Percentiles rank a stretch among this genome's conserved stretches.
These are phyloP conservation scores for Plasmodium gaboni DNA, from an alignment of 169 alveolate species.

Conservation along the genomic window DNA sequence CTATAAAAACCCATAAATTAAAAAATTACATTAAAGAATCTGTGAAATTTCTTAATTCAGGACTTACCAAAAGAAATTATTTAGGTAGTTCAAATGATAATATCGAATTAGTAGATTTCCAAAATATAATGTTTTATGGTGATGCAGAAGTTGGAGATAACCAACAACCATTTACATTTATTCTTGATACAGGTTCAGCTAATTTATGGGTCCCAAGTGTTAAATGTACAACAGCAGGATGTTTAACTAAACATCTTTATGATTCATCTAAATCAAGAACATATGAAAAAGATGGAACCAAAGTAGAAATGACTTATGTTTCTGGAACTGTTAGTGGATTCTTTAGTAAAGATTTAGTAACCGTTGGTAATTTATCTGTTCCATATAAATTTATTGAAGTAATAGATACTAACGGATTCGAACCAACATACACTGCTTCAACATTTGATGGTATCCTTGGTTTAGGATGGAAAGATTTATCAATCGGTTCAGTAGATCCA, in stretches of 20 bases:
- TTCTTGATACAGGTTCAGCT: constrained; percentile 86
- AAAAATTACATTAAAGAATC: constrained; percentile 28
- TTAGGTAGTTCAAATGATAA: constrained; percentile 36
- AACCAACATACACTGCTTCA: constrained; percentile 32
- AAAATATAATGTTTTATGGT: constrained; percentile 35
- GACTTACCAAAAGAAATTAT: constrained; percentile 6
- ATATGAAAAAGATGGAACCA: constrained; percentile 79
- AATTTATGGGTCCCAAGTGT: constrained; percentile 86
- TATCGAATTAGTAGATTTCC: constrained; percentile 36
- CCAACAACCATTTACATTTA: constrained; percentile 22
- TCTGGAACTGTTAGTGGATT: constrained; percentile 84
- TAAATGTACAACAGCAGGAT: constrained; percentile 74
- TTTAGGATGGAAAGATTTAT: constrained; percentile 76
- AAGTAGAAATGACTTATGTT: constrained; percentile 81
- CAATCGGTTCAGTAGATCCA: constrained; percentile 65
- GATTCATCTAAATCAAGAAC: constrained; percentile 80
- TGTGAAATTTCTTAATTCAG: constrained; percentile 10
- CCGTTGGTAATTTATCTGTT: constrained; percentile 60
- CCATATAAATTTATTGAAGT: constrained; percentile 76
- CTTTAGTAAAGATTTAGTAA: constrained; percentile 80
- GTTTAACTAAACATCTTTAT: constrained; percentile 80
- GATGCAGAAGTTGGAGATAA: constrained; percentile 51
- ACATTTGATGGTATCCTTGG: constrained; percentile 76
- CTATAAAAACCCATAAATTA: constrained; percentile 6
- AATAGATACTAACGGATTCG: constrained; percentile 31